phyloP scores from a whole-genome alignment of 805 yeast genomes.

The Tetrapisispora nanseiensis region DNA sequence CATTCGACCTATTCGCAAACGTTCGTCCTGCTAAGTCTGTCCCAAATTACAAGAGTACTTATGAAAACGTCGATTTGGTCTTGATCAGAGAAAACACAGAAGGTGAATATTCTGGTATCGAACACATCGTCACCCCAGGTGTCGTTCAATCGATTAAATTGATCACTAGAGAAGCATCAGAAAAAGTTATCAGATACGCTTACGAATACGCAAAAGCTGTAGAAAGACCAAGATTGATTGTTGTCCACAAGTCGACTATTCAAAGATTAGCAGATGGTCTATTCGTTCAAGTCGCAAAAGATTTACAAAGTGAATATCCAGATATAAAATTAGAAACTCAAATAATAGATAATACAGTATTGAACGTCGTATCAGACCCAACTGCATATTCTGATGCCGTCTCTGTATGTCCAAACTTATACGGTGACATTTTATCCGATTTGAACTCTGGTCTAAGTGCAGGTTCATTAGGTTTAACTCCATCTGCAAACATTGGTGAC shows the following conservation, averaged over 20 bases:
- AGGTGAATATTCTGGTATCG: constrained; percentile 98
- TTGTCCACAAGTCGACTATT: constrained; percentile 97
- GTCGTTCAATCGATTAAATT: constrained; percentile 96
- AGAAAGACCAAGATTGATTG: constrained; percentile 79
- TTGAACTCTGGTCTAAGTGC: constrained; percentile 87
- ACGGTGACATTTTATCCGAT: constrained; percentile 98
- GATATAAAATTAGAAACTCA: constrained; percentile 76
- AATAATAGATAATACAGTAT: constrained; percentile 90
- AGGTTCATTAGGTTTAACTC: constrained; percentile 98
- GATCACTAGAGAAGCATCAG: constrained; percentile 93
- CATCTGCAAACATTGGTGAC: constrained; percentile 99
- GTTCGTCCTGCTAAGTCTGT: constrained; percentile 94
- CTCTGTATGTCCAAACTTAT: constrained; percentile 95
- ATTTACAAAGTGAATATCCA: constrained; percentile 85
- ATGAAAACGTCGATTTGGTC: constrained; percentile 79
- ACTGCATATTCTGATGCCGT: constrained; percentile 74
- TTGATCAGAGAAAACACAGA: constrained; percentile 97
- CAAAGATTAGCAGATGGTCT: constrained; percentile 98
- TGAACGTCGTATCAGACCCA: constrained; percentile 86
- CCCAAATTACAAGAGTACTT: constrained; percentile 82
- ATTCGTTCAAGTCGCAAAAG: constrained; percentile 84
- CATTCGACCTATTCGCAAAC: constrained; percentile 92
- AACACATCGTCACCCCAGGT: constrained; percentile 96
- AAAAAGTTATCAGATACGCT: constrained; percentile 93
- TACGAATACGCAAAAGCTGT: constrained; percentile 90